phyloP scores from a whole-genome alignment of 257 asterid genomes.

The Fraxinus anomala region DNA sequence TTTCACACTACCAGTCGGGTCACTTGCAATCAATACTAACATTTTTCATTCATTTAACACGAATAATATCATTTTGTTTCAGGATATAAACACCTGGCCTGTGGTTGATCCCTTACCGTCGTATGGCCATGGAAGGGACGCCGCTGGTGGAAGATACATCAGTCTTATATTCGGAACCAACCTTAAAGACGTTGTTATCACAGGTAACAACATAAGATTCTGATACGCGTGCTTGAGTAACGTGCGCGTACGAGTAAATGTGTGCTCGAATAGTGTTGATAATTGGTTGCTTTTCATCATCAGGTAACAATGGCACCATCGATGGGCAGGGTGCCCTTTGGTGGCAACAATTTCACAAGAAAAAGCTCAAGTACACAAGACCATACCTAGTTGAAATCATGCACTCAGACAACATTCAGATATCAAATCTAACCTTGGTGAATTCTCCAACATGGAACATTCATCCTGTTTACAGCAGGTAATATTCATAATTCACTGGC shows the following conservation, averaged over 20 bases:
- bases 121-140: conserved; percentile 86
- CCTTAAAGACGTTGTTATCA: conserved; percentile 79
- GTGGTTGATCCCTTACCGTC: conserved; percentile 84
- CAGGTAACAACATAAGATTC: conserved; percentile 44
- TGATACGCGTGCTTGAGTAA: too few species aligned
- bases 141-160: conserved; percentile 82
- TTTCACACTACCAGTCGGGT: neutral
- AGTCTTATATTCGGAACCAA: conserved; percentile 81
- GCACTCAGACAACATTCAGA: conserved; percentile 74
- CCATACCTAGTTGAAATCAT: conserved; percentile 80
- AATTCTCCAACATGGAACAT: conserved; percentile 92
- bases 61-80: conserved; percentile 11
- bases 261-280: neutral
- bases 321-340: conserved; percentile 81
- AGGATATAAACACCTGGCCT: conserved; percentile 75
- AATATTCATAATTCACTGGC: neutral
- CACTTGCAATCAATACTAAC: neutral
- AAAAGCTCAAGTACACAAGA: conserved; percentile 75
- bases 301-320: conserved; percentile 84
- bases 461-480: conserved; percentile 93
- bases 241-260: neutral
- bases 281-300: neutral
- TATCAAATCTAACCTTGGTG: conserved; percentile 65
- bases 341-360: conserved; percentile 86
- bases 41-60: neutral